Base-by-base conservation (phyloP, 1,284 basidiomycete genomes). In the Fomitopsis betulina region DNA sequence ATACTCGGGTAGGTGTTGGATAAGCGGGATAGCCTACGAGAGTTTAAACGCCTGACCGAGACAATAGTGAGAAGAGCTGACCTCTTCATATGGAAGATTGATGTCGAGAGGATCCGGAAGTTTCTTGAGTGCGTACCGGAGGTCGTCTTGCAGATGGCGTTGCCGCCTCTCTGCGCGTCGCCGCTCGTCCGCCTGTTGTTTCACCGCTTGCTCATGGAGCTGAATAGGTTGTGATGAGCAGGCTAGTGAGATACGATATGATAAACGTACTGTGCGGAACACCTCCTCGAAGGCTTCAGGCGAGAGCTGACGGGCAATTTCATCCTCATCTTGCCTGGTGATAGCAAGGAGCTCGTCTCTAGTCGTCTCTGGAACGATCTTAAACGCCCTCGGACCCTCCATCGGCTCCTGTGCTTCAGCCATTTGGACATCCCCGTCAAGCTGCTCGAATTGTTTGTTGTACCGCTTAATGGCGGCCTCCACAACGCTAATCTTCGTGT, bases 41-140 rank as follows among this genome's bases (percentile, higher is more conserved):
- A 10, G 12, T 17, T 1, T 47, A 12, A 47, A 13, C 45, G 3
- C 0, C 12, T 17, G 27, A 58, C 15, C 33, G 15, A 61, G 30
- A 9, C 10, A 3, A 21, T 1, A 47, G 5, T 73, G 82, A 58
- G 9, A 3, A 19, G 15, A 7, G 21, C 49, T 33, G 64, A 91
- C 93, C 62, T 90, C 85, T 66, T 96, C 94, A 67, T 89, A 97
- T 0, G 86, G 70, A 59, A 86, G 71, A 25, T 77, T 85, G 43
- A 94, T 68, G 62, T 94, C 90, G 45, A 96, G 74, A 0, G 91
- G 82, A 37, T 94, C 88, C 0, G 91, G 74, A 5, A 96, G 77
- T 68, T 96, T 96, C 75, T 93, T 95, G 62, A 98, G 80, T 0
- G 95, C 97, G 72, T 98, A 98, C 3, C 97, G 89, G 37, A 99